phyloP scores from a whole-genome alignment of 2,329 filamentous ascomycete species.

The Anisogramma anomala region DNA sequence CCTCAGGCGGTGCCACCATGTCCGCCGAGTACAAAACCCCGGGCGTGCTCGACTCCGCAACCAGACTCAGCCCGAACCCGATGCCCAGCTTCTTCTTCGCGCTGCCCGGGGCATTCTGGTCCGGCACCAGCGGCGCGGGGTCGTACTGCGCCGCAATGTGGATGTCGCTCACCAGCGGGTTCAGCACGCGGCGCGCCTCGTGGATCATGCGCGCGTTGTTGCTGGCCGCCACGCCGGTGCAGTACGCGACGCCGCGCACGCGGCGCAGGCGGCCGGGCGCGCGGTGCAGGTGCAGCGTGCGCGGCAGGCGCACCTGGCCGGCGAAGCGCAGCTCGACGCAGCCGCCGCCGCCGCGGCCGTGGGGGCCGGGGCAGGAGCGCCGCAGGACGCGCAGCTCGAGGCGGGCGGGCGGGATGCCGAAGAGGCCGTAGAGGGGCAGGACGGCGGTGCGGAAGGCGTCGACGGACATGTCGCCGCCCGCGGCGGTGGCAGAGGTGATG shows the following conservation, averaged over 20 bases:
- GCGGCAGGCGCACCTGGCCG: constrained; percentile 84
- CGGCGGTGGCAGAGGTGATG: constrained; percentile 73
- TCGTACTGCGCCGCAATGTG: constrained; percentile 79
- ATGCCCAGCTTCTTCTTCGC: constrained; percentile 61
- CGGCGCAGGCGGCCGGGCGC: constrained; percentile 75
- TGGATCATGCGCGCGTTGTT: constrained; percentile 97
- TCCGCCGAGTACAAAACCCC: constrained; percentile 85
- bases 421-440: constrained; percentile 77
- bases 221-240: constrained; percentile 77
- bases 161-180: constrained; percentile 75
- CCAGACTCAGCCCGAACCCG: constrained; percentile 80
- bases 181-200: constrained; percentile 73
- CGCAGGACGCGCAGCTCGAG: constrained; percentile 77
- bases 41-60: constrained; percentile 76
- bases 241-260: constrained; percentile 87
- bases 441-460: constrained; percentile 91
- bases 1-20: constrained; percentile 59
- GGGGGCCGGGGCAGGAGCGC: constrained; percentile 64
- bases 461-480: constrained; percentile 71
- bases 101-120: constrained; percentile 36
- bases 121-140: constrained; percentile 44
- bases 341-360: constrained; percentile 72
- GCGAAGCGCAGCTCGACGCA: constrained; percentile 90
- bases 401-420: constrained; percentile 68
- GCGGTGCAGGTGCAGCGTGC: constrained; percentile 79